A percentile compares a stretch with the other conserved stretches of the same genome.
phyloP scores from a whole-genome alignment of 352 stramenopile genomes.

The Phytophthora cactorum region DNA sequence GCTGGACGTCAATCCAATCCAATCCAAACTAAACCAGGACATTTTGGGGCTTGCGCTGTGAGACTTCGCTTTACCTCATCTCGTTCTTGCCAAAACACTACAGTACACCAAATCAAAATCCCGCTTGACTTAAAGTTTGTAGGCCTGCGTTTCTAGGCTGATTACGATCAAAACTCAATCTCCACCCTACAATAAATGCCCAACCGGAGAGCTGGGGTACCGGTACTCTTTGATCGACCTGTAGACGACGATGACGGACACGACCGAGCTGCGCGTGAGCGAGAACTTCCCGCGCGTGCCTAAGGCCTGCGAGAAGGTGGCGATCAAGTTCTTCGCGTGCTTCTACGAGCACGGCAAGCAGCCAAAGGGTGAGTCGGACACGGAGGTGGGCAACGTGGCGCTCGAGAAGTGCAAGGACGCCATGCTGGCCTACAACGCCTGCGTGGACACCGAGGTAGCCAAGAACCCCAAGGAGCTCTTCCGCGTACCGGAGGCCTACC shows the following conservation, averaged over 20 bases:
- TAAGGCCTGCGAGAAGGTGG: slow-evolving; percentile 68
- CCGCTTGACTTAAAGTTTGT: slow-evolving; percentile 53
- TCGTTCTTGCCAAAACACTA: not conserved
- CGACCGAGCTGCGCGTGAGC: slow-evolving; percentile 67
- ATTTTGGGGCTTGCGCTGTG: slow-evolving; percentile 1
- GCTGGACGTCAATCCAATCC: slow-evolving; percentile 16
- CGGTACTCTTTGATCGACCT: not conserved
- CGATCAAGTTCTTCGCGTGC: slow-evolving; percentile 80
- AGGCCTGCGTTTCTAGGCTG: slow-evolving; percentile 38
- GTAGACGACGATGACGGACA: slow-evolving; percentile 29
- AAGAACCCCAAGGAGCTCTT: slow-evolving; percentile 79
- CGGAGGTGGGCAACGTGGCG: slow-evolving; percentile 72
- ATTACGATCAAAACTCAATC: slow-evolving; percentile 34
- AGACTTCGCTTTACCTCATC: not conserved
- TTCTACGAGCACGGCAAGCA: slow-evolving; percentile 88
- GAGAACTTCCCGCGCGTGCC: slow-evolving; percentile 80
- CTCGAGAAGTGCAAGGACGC: slow-evolving; percentile 60
- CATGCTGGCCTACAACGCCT: slow-evolving; percentile 76
- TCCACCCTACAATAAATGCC: slow-evolving; percentile 25
- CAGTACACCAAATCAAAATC: not conserved
- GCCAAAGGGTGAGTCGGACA: slow-evolving; percentile 51
- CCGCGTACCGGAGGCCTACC: slow-evolving; percentile 83
- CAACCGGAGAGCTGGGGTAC: not conserved
- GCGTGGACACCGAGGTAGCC: slow-evolving; percentile 62
- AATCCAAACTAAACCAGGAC: slow-evolving; percentile 17